Conservation (phyloP, 2,329 filamentous ascomycete genomes). For the Phyllosticta citrichinensis region DNA sequence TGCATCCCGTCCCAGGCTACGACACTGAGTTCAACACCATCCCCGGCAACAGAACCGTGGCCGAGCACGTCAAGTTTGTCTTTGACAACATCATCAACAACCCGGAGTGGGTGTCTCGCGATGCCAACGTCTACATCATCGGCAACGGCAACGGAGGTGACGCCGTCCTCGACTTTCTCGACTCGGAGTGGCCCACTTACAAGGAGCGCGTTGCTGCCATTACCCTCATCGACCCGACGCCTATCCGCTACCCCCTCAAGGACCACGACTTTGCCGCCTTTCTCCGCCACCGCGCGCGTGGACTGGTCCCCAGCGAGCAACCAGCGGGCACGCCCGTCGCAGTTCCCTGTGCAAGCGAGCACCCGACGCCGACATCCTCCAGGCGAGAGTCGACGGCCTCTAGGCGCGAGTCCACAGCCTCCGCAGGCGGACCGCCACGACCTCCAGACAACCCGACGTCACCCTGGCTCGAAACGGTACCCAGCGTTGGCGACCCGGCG, state of each 20-base stretch:
- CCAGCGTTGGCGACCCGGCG: background rate
- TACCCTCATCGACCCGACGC: conserved; percentile 2
- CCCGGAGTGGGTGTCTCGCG: conserved; percentile 31
- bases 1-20: conserved; percentile 8
- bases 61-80: conserved; percentile 56
- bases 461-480: background rate
- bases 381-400: background rate
- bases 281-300: conserved; percentile 4
- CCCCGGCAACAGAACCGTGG: conserved; percentile 45
- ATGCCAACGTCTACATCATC: conserved; percentile 57
- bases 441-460: background rate
- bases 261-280: conserved; percentile 1
- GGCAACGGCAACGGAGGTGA: conserved; percentile 36
- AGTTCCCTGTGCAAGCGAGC: background rate
- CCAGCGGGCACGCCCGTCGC: conserved; percentile 1
- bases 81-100: conserved; percentile 53
- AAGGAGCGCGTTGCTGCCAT: conserved; percentile 6
- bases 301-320: background rate
- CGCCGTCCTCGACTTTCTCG: background rate
- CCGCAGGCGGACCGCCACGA: background rate
- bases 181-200: conserved; percentile 1
- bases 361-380: background rate
- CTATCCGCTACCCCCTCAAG: background rate
- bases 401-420: background rate
- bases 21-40: conserved; percentile 51